A percentile compares a stretch with the other conserved stretches of the same genome.
These are phyloP conservation scores for Trametes polyzona DNA, from an alignment of 1,284 basidiomycete species.

Conservation along the genomic window DNA sequence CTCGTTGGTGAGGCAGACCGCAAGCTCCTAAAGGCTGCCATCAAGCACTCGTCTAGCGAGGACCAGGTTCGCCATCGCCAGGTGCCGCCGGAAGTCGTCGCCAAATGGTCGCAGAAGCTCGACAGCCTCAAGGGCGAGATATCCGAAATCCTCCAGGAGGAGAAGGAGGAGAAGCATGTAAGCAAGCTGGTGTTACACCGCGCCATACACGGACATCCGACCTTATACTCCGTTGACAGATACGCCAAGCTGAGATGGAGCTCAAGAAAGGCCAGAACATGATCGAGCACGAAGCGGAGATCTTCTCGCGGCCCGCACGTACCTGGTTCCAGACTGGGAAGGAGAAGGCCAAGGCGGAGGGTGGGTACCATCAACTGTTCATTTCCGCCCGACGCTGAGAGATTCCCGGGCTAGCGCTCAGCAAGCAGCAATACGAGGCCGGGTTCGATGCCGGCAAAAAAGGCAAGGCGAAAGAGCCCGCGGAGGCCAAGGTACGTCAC, in stretches of 20 bases:
- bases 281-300: conserved; percentile 94
- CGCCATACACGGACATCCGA: conserved; percentile 2
- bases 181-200: conserved; percentile 24
- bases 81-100: conserved; percentile 80
- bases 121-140: conserved; percentile 82
- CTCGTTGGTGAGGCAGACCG: conserved; percentile 96
- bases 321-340: conserved; percentile 97
- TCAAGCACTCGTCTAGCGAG: conserved; percentile 82
- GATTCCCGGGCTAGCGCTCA: conserved; percentile 52
- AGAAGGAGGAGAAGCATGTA: conserved; percentile 94
- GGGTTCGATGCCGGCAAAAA: conserved; percentile 42
- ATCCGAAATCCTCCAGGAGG: conserved; percentile 83
- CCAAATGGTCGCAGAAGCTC: conserved; percentile 74
- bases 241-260: conserved; percentile 95
- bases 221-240: conserved; percentile 43
- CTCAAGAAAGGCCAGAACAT: conserved; percentile 95
- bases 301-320: conserved; percentile 89
- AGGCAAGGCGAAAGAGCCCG: conserved; percentile 29
- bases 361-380: conserved; percentile 45
- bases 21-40: conserved; percentile 94
- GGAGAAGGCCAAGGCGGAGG: conserved; percentile 83
- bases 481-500: conserved; percentile 38
- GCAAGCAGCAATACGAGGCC: conserved; percentile 74
- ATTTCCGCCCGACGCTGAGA: conserved; percentile 7
- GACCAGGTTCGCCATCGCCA: conserved; percentile 92